These are phyloP conservation scores for Dothideomycetes sp. DNA, from an alignment of 2,329 filamentous ascomycete species.

Conservation along the genomic window DNA sequence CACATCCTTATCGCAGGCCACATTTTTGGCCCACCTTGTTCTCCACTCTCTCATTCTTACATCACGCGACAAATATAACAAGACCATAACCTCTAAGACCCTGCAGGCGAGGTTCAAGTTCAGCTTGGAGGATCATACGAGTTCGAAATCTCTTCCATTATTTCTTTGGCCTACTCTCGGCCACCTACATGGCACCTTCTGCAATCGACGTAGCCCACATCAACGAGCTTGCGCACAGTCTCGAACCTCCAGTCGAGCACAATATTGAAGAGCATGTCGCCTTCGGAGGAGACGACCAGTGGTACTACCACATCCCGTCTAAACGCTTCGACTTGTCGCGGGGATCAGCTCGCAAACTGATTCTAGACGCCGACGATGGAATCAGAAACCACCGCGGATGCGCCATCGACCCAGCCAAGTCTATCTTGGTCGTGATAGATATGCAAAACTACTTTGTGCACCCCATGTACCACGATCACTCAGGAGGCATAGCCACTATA, in stretches of 20 bases:
- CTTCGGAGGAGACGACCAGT: conserved; percentile 30
- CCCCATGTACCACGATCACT: conserved; percentile 20
- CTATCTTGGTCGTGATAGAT: conserved; percentile 23
- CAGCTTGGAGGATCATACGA: too few species aligned
- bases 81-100: too few species aligned
- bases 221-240: conserved; percentile 15
- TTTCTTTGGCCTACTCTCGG: conserved; percentile 3
- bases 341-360: conserved; percentile 24
- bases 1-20: too few species aligned
- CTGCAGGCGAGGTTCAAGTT: too few species aligned
- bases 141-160: background rate
- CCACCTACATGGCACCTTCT: conserved; percentile 18
- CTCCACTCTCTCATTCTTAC: too few species aligned
- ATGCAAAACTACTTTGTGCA: conserved; percentile 20
- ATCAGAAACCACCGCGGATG: conserved; percentile 29
- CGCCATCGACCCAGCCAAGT: conserved; percentile 26
- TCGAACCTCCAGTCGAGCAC: conserved; percentile 15
- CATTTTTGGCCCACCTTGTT: too few species aligned
- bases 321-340: conserved; percentile 31
- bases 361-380: conserved; percentile 29
- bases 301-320: conserved; percentile 28
- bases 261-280: conserved; percentile 28
- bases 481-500: conserved; percentile 21
- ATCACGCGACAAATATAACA: too few species aligned
- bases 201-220: conserved; percentile 18